A percentile compares a stretch with the other conserved stretches of the same genome.
phyloP scores from a whole-genome alignment of 306 rosid species.

The Acacia melanoxylon region DNA sequence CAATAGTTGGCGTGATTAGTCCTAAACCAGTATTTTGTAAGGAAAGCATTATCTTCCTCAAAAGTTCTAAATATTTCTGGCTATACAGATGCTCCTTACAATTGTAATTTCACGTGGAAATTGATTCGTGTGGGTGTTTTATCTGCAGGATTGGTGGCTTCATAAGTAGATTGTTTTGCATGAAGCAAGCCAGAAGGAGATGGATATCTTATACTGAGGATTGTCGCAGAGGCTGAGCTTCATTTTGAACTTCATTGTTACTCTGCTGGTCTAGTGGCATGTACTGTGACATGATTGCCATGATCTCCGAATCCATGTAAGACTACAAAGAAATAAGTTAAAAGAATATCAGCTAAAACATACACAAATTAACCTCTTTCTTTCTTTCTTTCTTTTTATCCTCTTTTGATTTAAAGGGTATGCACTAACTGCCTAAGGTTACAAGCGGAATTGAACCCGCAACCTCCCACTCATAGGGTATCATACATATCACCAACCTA shows the following conservation, averaged over 20 bases:
- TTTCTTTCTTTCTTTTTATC: no score
- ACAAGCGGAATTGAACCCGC: no score
- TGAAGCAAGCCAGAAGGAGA: conserved; percentile 4
- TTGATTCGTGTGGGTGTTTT: neutral
- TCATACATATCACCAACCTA: no score
- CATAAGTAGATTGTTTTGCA: conserved; percentile 2
- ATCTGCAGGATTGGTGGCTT: neutral
- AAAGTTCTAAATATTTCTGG: neutral
- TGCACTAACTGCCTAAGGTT: no score
- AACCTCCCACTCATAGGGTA: no score
- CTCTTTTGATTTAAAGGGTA: no score
- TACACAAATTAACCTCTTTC: neutral
- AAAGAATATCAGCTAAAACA: neutral
- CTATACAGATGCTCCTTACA: neutral
- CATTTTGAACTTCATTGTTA: conserved; percentile 52
- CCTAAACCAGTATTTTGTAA: neutral
- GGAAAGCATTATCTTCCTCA: neutral
- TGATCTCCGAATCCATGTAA: conserved; percentile 98
- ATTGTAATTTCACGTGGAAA: neutral
- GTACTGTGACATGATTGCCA: conserved; percentile 98
- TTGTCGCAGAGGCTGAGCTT: conserved; percentile 59
- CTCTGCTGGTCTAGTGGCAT: conserved; percentile 87
- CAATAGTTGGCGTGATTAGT: neutral
- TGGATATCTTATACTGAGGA: conserved; percentile 51
- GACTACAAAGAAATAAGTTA: conserved; percentile 46